Evolutionary conservation across 495 filamentous ascomycete species (phyloP), one percentile per base, ranked within the genome.

Genomic region (Cryomyces minteri): DNA sequence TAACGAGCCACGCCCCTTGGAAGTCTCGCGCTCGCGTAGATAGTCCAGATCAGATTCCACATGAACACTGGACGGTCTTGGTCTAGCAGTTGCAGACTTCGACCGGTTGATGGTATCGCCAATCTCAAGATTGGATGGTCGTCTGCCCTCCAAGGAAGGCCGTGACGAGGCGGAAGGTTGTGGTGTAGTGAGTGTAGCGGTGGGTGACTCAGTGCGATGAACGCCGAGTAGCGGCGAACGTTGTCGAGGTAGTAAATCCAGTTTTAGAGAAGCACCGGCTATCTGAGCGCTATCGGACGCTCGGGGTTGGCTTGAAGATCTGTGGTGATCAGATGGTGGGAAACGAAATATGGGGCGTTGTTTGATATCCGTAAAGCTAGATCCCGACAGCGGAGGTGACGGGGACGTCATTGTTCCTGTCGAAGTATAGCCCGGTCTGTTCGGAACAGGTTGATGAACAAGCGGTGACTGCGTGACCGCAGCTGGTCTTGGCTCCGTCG

Each of bases 381-480:
- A 50, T 49, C 65, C 55, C 14, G 61, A 63, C 34, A 77, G 74
- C 25, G 77, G 71, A n/a, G 73, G 69, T 6, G 83, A 68, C 14
- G 75, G 80, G 28, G 79, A 80, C 29, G 88, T 94, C 82, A 92
- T 93, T 2, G 85, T 93, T 32, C 88, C 90, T 9, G 79, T 90
- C 4, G 90, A 95, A n/a, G 94, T 77, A 25, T 25, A 25, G 18
- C 18, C 18, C 1, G 18, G 18, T 25, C 18, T 25, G 18, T 25
- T 25, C 18, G 18, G 18, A 25, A 25, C 18, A 25, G 18, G 18
- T 25, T 25, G 80, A 90, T 93, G 5, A 7, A 18, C 6, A 54
- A 64, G 58, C 31, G 69, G 68, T 10, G 70, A 71, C 37, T 63
- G 64, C 51, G 69, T 73, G 45, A 69, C 60, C 36, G 62, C 40